Percentiles rank a stretch among this genome's conserved stretches.
These are phyloP conservation scores for Lipomyces sp. DNA, from an alignment of 805 yeast genomes.

Conservation along the genomic window DNA sequence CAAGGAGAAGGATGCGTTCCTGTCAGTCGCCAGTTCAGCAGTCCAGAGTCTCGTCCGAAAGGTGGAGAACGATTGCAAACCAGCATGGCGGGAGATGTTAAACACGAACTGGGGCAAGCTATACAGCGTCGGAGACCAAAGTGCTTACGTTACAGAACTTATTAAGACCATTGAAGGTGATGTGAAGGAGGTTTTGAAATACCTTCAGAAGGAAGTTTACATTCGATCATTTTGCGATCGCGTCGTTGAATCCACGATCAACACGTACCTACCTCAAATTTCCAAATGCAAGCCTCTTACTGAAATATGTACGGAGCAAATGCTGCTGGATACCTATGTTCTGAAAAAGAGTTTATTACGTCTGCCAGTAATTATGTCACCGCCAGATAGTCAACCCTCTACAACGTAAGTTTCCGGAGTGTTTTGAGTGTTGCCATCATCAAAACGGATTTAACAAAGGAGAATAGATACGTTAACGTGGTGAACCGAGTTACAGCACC, in stretches of 20 bases:
- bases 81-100: constrained; percentile 82
- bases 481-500: constrained; percentile 51
- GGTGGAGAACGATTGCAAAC: constrained; percentile 63
- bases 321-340: constrained; percentile 70
- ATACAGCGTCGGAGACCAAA: constrained; percentile 70
- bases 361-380: constrained; percentile 40
- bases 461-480: constrained; percentile 49
- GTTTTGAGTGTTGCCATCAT: background rate
- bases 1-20: constrained; percentile 58
- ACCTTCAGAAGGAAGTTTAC: constrained; percentile 60
- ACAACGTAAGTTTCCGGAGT: constrained; percentile 17
- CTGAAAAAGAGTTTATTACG: constrained; percentile 59
- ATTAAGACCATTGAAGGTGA: constrained; percentile 53
- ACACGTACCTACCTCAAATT: constrained; percentile 61
- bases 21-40: constrained; percentile 61
- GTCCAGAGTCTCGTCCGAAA: constrained; percentile 61
- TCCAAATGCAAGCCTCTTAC: constrained; percentile 68
- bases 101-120: constrained; percentile 74
- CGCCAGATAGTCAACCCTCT: constrained; percentile 25
- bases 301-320: constrained; percentile 76
- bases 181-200: constrained; percentile 34
- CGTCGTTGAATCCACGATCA: constrained; percentile 65
- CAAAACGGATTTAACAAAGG: constrained; percentile 26
- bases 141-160: constrained; percentile 69
- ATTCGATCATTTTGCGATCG: constrained; percentile 76